Evolutionary conservation across 305 asterid genomes (phyloP), one percentile per base, ranked within the genome.

Genomic region (Fraxinus sp.): DNA sequence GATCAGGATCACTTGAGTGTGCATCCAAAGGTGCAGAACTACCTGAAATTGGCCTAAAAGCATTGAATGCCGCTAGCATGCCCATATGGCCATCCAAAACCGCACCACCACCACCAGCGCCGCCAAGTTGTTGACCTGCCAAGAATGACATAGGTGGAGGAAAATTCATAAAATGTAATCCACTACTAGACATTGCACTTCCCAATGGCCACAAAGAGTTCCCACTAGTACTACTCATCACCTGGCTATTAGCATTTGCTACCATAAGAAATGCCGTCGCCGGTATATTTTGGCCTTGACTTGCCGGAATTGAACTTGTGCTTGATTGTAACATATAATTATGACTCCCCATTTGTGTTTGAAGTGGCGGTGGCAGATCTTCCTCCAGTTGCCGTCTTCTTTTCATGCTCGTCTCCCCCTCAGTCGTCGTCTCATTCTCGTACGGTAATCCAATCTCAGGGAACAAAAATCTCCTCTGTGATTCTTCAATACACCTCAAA

Each of bases 321-420:
- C 85, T 91, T 2, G 93, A 82, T 85, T 91, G 93, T 72, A 89
- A 66, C 94, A 93, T 88, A 14, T 89, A 87, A 77, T 79, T 88
- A n/a, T 89, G 86, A 77, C 80, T 87, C 78, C 89, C 92, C 84
- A 86, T 85, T 79, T 82, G 88, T 9, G 87, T 82, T 43, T 84
- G 87, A 80, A 81, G 75, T 3, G 79, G 73, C 41, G 85, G 66
- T 39, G 72, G 28, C 37, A 90, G 80, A 79, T 86, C 91, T 32
- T 88, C 90, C 77, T 89, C 92, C 10, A 84, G 82, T 86, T 84
- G 83, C 79, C 93, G 79, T 84, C 84, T 89, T 84, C 83, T 18
- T 83, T 84, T 85, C 49, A 52, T 7, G 3, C 83, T 59, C 81
- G 37, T 64, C 79, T 76, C 89, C 55, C 28, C 37, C 22, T 4